Base-by-base conservation (phyloP, 371 early-diverging fungal genomes). In the Syncephalastrum contaminatum region DNA sequence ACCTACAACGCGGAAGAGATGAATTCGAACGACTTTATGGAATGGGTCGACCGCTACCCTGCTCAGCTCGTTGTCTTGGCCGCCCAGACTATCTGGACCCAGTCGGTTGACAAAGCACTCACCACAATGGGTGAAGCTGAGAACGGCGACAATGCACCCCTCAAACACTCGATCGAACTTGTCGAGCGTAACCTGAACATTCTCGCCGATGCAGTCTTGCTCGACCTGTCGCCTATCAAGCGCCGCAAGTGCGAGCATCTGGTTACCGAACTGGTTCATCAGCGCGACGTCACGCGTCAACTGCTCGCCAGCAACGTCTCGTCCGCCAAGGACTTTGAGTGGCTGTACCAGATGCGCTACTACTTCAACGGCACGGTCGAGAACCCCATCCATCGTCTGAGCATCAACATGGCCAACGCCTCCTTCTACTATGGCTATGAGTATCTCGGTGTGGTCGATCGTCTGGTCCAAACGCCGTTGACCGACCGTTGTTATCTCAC, bases 401-500 rank as follows among this genome's bases (percentile, higher is more conserved):
- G 71, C 0, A 90, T 98, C 63, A 74, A 79, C 43, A 95, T 99
- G 93, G 98, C 97, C 18, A 92, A 97, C 64, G 96, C 98, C 13
- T 69, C 82, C 21, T 97, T 98, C 84, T 74, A 76, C 27, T 99
- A 99, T 62, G 98, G 98, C 0, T 99, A 88, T 59, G 99, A 99
- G 73, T 99, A 98, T 66, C 88, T 96, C 55, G 99, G 98, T 48
- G 90, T 98, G 4, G 86, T 89, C 13, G 98, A 99, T 66, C 90
- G 96, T 15, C 81, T 99, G 48, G 98, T 99, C 30, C 97, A 97
- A 73, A 99, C 99, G 7, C 98, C 98, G 4, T 73, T 98, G 54
- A 99, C 99, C 0, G 98, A 98, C 75, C 87, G 96, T 39, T 98
- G 98, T 82, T 97, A 97, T 66, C 73, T 98, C 63, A 97, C 99